Evolutionary conservation across 768 basidiomycete species (phyloP).

Genomic region (Stropharia rugosoannulata): DNA sequence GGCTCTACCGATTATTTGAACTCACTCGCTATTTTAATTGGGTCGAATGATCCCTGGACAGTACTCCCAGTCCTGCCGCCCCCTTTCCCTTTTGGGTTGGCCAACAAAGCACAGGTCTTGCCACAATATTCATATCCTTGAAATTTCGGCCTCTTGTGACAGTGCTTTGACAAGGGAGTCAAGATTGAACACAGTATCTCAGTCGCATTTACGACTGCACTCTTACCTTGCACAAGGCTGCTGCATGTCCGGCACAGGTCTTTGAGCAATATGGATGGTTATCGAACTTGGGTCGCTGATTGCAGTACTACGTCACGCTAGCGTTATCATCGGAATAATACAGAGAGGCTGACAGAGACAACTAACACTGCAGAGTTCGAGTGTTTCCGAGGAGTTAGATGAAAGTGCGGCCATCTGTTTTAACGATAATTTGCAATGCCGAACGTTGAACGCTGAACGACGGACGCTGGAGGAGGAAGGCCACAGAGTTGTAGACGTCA

Average conservation of each 20-base stretch:
- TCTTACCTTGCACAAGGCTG: conserved; percentile 43
- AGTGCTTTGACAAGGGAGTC: conserved; percentile 35
- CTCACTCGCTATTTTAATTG: conserved; percentile 40
- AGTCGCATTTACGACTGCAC: not conserved
- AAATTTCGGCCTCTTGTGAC: conserved; percentile 60
- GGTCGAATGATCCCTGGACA: conserved; percentile 28
- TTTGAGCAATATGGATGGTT: conserved; percentile 50
- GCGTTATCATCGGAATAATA: not conserved
- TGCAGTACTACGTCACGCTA: conserved; percentile 40
- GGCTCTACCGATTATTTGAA: conserved; percentile 5
- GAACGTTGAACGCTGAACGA: conserved; percentile 2
- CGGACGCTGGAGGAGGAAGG: not conserved
- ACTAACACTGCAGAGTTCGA: conserved; percentile 42
- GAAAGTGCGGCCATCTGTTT: conserved; percentile 29
- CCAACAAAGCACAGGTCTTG: conserved; percentile 57
- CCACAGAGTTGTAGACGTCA: conserved; percentile 16
- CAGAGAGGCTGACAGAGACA: not conserved
- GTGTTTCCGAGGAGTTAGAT: conserved; percentile 20
- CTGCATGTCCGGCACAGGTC: conserved; percentile 50
- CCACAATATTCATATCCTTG: conserved; percentile 62
- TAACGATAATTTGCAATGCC: conserved; percentile 3
- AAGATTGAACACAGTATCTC: not conserved
- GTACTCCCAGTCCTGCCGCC: conserved; percentile 11
- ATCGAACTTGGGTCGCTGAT: conserved; percentile 47
- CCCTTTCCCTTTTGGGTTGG: conserved; percentile 29